Percentiles rank a stretch among this genome's conserved stretches.
phyloP scores from a whole-genome alignment of 805 yeast genomes.

The Ogataea zsoltii region DNA sequence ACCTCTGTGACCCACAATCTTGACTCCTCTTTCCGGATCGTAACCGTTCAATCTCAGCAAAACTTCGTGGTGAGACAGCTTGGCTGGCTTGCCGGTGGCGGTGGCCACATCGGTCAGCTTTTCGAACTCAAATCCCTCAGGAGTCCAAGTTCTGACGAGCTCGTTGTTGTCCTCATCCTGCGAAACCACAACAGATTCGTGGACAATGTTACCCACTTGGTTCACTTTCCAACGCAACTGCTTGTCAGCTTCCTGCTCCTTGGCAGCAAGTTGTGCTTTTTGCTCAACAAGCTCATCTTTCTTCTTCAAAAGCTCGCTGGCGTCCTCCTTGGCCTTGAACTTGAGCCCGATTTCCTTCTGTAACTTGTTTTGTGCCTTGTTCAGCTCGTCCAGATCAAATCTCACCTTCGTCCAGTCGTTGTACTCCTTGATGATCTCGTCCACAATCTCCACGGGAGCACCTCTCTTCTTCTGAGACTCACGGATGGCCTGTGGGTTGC shows the following conservation, averaged over 20 bases:
- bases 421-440: conserved; percentile 89
- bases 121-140: conserved; percentile 54
- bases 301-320: conserved; percentile 74
- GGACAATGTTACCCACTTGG: conserved; percentile 92
- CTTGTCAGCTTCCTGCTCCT: conserved; percentile 79
- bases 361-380: conserved; percentile 83
- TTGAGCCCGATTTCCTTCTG: conserved; percentile 93
- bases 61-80: conserved; percentile 92
- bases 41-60: conserved; percentile 93
- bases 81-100: conserved; percentile 74
- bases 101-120: conserved; percentile 67
- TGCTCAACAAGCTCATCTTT: conserved; percentile 73
- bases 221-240: conserved; percentile 78
- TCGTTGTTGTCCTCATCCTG: conserved; percentile 90
- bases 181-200: conserved; percentile 85
- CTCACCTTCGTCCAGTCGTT: conserved; percentile 88
- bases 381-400: conserved; percentile 86
- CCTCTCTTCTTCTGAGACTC: conserved; percentile 93
- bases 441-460: conserved; percentile 91
- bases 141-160: conserved; percentile 83
- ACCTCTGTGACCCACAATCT: conserved; percentile 98
- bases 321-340: conserved; percentile 94
- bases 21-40: conserved; percentile 98
- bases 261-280: conserved; percentile 63
- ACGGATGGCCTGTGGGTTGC: conserved; percentile 86